A percentile compares a stretch with the other conserved stretches of the same genome.
Evolutionary conservation across 805 yeast genomes (phyloP).

Genomic region (Suhomyces kilbournensis): DNA sequence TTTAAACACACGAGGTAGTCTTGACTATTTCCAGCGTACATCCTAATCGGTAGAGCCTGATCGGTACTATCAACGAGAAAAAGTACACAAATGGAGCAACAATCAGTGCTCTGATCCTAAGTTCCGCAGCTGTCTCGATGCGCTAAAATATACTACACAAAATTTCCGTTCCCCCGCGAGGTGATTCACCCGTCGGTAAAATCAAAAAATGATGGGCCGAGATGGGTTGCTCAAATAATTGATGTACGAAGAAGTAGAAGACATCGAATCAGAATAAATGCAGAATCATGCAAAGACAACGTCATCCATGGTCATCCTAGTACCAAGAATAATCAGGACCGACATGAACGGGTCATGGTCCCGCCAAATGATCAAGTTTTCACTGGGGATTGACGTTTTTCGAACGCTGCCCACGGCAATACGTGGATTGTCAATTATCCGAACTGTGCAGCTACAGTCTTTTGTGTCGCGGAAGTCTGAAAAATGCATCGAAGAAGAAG

Average conservation of each 20-base stretch:
- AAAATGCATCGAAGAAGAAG: slow-evolving; percentile 5
- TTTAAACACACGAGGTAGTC: not conserved
- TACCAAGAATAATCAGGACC: not conserved
- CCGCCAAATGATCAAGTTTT: not conserved
- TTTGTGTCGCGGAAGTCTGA: not conserved
- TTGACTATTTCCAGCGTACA: not conserved
- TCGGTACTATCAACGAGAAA: not conserved
- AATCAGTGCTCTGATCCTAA: not conserved
- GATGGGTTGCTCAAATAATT: not conserved
- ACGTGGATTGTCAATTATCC: not conserved
- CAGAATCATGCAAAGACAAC: not conserved
- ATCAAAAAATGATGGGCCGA: not conserved
- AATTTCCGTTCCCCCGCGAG: not conserved
- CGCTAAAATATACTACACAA: not conserved
- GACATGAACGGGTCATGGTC: not conserved
- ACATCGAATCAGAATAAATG: not conserved
- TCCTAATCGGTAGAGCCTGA: not conserved
- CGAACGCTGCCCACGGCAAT: not conserved
- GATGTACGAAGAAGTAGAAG: not conserved
- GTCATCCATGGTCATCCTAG: not conserved
- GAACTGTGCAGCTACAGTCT: not conserved
- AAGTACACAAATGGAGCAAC: not conserved
- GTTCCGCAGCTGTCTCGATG: not conserved
- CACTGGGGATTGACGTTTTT: not conserved
- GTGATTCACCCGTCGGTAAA: not conserved